phyloP scores from a whole-genome alignment of 2,329 filamentous ascomycete genomes.

The Leptographium procerum region DNA sequence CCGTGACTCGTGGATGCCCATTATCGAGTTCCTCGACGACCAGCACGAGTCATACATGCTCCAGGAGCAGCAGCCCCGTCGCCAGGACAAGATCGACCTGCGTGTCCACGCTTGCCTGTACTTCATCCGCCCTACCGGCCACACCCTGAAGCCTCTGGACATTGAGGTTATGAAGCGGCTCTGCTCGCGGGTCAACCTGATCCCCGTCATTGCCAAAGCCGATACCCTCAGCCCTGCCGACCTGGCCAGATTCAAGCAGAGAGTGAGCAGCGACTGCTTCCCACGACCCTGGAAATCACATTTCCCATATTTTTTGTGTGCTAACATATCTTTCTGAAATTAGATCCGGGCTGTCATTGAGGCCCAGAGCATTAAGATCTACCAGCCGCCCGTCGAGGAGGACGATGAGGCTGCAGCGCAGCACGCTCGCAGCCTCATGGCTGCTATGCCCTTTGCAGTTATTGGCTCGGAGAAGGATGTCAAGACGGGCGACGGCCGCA shows the following conservation, averaged over 20 bases:
- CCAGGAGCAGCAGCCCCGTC: conserved; percentile 97
- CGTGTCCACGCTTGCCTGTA: conserved; percentile 97
- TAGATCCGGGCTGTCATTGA: conserved; percentile 87
- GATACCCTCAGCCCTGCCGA: conserved; percentile 92
- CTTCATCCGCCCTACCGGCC: conserved; percentile 97
- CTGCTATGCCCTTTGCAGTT: conserved; percentile 96
- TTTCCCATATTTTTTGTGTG: not conserved
- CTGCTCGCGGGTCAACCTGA: conserved; percentile 95
- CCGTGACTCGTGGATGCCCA: conserved; percentile 99
- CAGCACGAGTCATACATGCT: conserved; percentile 99
- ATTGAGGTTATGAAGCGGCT: conserved; percentile 99
- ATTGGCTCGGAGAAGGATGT: conserved; percentile 99
- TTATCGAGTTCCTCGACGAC: conserved; percentile 99
- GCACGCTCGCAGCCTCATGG: conserved; percentile 88
- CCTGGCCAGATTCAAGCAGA: conserved; percentile 86
- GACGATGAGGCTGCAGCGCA: conserved; percentile 93
- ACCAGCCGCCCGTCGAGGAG: conserved; percentile 94
- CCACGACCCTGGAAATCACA: not conserved
- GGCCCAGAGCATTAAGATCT: conserved; percentile 99
- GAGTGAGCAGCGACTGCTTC: conserved; percentile 38
- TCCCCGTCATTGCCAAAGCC: conserved; percentile 96
- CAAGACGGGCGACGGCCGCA: conserved; percentile 88
- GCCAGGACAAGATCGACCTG: conserved; percentile 97
- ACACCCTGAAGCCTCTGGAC: conserved; percentile 95
- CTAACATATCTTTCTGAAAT: conserved; percentile 29